These are phyloP conservation scores for Prinsepia uniflora DNA, from an alignment of 306 rosid species.

Conservation along the genomic window DNA sequence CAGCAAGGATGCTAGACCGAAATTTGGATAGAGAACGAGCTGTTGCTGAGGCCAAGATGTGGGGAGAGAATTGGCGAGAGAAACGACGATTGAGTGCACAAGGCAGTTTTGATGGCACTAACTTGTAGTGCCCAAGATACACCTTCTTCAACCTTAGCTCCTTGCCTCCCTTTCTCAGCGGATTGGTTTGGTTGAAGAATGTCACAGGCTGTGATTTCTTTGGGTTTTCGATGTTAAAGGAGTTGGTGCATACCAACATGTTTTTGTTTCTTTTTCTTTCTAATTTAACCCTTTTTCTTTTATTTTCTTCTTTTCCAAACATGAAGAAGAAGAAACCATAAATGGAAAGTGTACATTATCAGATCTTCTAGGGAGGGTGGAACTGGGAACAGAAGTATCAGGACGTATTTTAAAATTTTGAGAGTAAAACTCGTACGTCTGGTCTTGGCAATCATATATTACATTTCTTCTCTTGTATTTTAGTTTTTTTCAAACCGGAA, in stretches of 20 bases:
- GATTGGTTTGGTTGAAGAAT: constrained; percentile 11
- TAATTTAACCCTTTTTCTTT: constrained; percentile 28
- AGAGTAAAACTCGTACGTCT: constrained; percentile 22
- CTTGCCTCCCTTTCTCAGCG: constrained; percentile 22
- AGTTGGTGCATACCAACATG: constrained; percentile 26
- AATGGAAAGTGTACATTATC: constrained; percentile 34
- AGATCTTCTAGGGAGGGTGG: constrained; percentile 23
- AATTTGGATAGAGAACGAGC: constrained; percentile 83
- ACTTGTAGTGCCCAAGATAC: constrained; percentile 30
- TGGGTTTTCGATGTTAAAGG: constrained; percentile 29
- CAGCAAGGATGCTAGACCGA: constrained; percentile 61
- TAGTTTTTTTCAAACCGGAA: not conserved
- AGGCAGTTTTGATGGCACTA: constrained; percentile 68
- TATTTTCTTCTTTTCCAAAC: constrained; percentile 7
- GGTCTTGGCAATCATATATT: not conserved
- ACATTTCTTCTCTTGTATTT: constrained; percentile 19
- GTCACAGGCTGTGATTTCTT: constrained; percentile 8
- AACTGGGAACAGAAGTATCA: constrained; percentile 15
- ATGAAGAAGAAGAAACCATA: constrained; percentile 7
- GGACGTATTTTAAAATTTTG: constrained; percentile 28
- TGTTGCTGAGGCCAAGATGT: constrained; percentile 91
- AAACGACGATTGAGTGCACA: constrained; percentile 60
- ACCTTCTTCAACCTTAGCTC: constrained; percentile 17
- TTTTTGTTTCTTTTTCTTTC: constrained; percentile 1
- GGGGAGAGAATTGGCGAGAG: constrained; percentile 94